A percentile compares a stretch with the other conserved stretches of the same genome.
Evolutionary conservation across 768 basidiomycete genomes (phyloP).

Genomic region (Mycena indigotica): DNA sequence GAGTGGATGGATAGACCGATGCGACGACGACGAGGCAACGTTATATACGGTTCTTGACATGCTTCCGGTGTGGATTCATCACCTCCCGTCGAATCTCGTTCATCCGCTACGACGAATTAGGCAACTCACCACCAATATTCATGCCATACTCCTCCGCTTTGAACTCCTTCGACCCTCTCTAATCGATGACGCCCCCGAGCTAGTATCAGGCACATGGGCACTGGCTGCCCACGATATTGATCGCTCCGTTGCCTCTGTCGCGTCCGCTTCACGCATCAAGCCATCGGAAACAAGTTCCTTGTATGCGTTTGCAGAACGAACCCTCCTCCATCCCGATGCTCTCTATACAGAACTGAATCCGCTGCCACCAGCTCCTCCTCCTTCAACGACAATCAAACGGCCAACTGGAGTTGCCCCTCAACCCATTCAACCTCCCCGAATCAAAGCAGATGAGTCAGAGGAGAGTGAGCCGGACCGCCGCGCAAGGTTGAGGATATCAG

Average conservation of each 20-base stretch:
- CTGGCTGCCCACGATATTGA: conserved; percentile 75
- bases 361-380: conserved; percentile 39
- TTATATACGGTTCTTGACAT: conserved; percentile 53
- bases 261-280: conserved; percentile 27
- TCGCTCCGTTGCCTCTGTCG: conserved; percentile 53
- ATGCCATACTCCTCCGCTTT: conserved; percentile 64
- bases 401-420: conserved; percentile 10
- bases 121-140: conserved; percentile 58
- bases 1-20: conserved; percentile 58
- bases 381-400: conserved; percentile 25
- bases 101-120: conserved; percentile 81
- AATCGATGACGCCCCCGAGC: conserved; percentile 51
- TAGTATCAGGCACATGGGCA: conserved; percentile 66
- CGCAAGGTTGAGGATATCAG: conserved; percentile 69
- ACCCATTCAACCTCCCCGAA: conserved; percentile 23
- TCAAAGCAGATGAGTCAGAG: conserved; percentile 61
- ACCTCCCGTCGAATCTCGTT: conserved; percentile 77
- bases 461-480: conserved; percentile 71
- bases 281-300: conserved; percentile 39
- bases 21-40: conserved; percentile 43
- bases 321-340: conserved; percentile 61
- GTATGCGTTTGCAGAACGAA: conserved; percentile 53
- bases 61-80: conserved; percentile 92
- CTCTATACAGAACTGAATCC: conserved; percentile 69
- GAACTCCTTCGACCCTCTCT: conserved; percentile 47